phyloP scores from a whole-genome alignment of 306 rosid species.

The Lupinus albus region DNA sequence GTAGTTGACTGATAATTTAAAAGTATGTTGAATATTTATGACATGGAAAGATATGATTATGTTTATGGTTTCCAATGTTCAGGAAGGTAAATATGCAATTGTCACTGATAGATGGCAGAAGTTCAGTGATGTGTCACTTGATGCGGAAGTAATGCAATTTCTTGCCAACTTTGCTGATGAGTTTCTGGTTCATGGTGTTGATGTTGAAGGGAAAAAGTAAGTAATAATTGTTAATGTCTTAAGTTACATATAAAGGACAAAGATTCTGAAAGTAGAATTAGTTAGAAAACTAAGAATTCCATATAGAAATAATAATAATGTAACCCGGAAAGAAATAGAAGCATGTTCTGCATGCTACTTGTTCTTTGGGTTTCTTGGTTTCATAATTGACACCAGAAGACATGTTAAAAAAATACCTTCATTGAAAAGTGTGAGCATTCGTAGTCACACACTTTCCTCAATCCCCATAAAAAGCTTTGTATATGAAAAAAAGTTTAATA shows the following conservation, averaged over 20 bases:
- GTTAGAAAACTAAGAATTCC: constrained; percentile 11
- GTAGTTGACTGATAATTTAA: background rate
- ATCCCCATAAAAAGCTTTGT: too few relatives aligned
- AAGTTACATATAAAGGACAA: constrained; percentile 2
- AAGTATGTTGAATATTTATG: background rate
- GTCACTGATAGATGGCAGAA: constrained; percentile 98
- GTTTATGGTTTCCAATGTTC: constrained; percentile 37
- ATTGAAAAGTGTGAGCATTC: too few relatives aligned
- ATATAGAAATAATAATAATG: background rate
- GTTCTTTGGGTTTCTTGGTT: constrained; percentile 16
- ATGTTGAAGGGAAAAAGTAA: constrained; percentile 97
- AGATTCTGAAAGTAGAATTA: background rate
- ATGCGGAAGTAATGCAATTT: constrained; percentile 61
- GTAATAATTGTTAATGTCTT: constrained; percentile 29
- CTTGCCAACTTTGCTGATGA: constrained; percentile 88
- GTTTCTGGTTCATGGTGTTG: constrained; percentile 94
- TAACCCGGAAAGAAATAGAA: constrained; percentile 8
- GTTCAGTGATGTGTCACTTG: constrained; percentile 78
- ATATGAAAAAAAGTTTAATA: too few relatives aligned
- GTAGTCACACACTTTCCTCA: too few relatives aligned
- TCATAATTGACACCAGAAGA: background rate
- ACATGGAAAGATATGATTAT: background rate
- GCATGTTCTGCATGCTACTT: background rate
- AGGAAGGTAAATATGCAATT: constrained; percentile 86
- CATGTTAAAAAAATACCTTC: too few relatives aligned